Base-by-base conservation (phyloP, 208 protist genomes). In the Trypanosoma lewisi region DNA sequence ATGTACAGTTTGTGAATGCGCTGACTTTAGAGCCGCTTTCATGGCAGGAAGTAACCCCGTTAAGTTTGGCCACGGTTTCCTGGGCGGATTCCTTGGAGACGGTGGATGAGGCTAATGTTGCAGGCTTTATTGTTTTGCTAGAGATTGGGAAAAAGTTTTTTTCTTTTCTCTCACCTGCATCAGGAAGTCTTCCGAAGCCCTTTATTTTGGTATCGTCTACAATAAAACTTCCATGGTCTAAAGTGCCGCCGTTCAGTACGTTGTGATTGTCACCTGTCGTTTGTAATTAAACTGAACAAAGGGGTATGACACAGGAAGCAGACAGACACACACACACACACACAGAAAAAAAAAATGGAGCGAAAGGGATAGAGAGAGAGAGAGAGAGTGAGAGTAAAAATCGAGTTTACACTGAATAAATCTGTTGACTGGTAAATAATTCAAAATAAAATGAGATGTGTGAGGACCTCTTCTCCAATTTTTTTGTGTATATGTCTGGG, bases 201-300 rank as follows among this genome's bases (percentile, higher is more conserved):
- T 93, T 80, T 51, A 55, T 95, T n/a, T 57, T 95, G 1, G 83
- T 95, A n/a, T 91, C 86, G 2, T 63, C 75, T 7, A 78, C 70
- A 14, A 66, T 94, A 25, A 67, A 67, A 27, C 72, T 91, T n/a
- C 83, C 79, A 3, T 60, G 68, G n/a, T 62, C 55, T 16, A 72
- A 77, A 17, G 75, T 89, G 0, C 77, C 80, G 45, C 80, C 83
- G 7, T 55, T 89, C 17, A 67, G 60, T 23, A 62, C 59, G 17
- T 37, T 51, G 4, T 68, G 62, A 75, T 56, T 1, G 17, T 33
- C 28, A 6, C n/a, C 41, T 30, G 39, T 3, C 31, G 4, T n/a
- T 23, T n/a, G n/a, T 3, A 49, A 1, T 17, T 27, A n/a, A 14
- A 51, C 2, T 31, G 25, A 34, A 30, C 42, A 28, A 47, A 27